Percentiles rank a stretch among this genome's conserved stretches.
Conservation (phyloP, 768 basidiomycete genomes). For the Boletus vinaceobasis region DNA sequence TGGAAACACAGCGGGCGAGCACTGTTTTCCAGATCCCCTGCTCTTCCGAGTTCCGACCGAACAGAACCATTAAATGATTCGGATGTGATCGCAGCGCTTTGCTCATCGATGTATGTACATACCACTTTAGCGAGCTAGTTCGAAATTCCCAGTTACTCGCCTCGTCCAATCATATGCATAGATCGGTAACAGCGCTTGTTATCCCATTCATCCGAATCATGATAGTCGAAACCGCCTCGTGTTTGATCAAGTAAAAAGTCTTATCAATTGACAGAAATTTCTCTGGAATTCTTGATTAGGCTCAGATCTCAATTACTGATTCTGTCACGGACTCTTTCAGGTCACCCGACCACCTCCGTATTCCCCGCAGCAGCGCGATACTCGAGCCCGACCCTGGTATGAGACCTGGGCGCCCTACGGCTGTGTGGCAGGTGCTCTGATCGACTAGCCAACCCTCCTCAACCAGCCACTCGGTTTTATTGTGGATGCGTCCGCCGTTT, state of each 20-base stretch:
- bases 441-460: background rate
- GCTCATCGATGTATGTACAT: background rate
- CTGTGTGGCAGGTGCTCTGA: background rate
- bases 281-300: background rate
- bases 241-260: constrained; percentile 9
- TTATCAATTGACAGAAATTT: background rate
- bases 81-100: background rate
- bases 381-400: background rate
- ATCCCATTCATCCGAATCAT: background rate
- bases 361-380: too few species aligned
- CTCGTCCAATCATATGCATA: constrained; percentile 8
- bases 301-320: background rate
- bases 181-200: background rate
- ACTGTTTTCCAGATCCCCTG: too few species aligned
- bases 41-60: background rate
- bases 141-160: background rate
- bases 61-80: background rate
- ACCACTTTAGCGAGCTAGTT: background rate
- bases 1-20: background rate
- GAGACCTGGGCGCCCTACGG: too few species aligned
- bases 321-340: background rate
- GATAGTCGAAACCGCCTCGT: constrained; percentile 22
- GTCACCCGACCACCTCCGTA: background rate
- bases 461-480: too few species aligned
- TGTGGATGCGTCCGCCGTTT: background rate